Evolutionary conservation across 2,329 filamentous ascomycete species (phyloP).

Genomic region (Fusarium foetens): DNA sequence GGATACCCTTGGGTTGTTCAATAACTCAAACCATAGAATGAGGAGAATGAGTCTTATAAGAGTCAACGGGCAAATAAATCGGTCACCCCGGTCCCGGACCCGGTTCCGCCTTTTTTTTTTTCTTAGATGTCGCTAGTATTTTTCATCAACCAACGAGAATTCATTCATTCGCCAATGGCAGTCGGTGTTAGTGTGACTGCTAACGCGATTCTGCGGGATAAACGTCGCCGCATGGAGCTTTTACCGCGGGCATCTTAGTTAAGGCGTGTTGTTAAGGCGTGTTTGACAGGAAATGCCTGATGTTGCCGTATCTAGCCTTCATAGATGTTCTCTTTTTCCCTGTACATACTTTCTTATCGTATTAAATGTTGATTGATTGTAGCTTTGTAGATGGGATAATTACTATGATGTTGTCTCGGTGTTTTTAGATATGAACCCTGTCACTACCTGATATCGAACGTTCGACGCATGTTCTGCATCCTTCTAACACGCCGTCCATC

Average conservation of each 20-base stretch:
- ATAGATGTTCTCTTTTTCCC: not conserved
- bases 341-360: not conserved
- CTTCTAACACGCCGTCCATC: slow-evolving; percentile 8
- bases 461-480: slow-evolving; percentile 35
- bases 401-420: not conserved
- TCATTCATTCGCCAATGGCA: slow-evolving; percentile 29
- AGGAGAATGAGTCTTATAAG: slow-evolving; percentile 23
- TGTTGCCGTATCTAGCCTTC: slow-evolving; percentile 14
- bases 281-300: slow-evolving; percentile 10
- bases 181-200: slow-evolving; percentile 11
- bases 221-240: slow-evolving; percentile 29
- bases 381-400: not conserved
- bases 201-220: slow-evolving; percentile 36
- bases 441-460: slow-evolving; percentile 35
- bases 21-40: not conserved
- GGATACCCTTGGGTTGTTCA: not conserved
- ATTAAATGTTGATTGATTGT: not conserved
- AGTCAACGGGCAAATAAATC: slow-evolving; percentile 27
- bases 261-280: not conserved
- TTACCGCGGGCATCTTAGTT: not conserved
- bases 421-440: not conserved
- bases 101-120: slow-evolving; percentile 34
- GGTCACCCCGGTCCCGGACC: slow-evolving; percentile 33
- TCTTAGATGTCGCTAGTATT: slow-evolving; percentile 5
- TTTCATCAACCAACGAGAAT: slow-evolving; percentile 6